Evolutionary conservation across 306 rosid genomes (phyloP), one percentile per base, ranked within the genome.

Genomic region (Hippophae gyantsensis): DNA sequence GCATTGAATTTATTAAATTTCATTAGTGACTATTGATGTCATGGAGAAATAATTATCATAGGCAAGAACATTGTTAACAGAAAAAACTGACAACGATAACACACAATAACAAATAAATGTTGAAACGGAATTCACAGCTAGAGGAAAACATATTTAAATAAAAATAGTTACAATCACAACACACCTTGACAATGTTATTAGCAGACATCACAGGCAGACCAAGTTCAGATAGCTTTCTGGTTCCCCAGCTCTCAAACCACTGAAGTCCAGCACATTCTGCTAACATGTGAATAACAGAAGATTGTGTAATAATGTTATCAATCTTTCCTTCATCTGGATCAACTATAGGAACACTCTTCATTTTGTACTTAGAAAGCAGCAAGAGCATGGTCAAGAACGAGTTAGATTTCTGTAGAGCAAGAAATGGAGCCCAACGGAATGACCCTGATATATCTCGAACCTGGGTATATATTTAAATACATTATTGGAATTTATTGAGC

Each of bases 371-470:
- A 2, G 99, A 93, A 74, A 93, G 93, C 77, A 93, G 73, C 55
- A 93, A 79, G 52, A 93, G 89, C 99, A 93, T 93, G 48, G 97
- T 84, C 65, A 93, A 71, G 59, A 93, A 93, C 23, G 99, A 86
- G 76, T 93, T 93, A 32, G 96, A 81, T 52, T 65, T 82, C 82
- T 93, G 86, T 70, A 93, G 67, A 62, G 99, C 97, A 55, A 93
- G 95, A 75, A 93, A 93, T 11, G 99, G 99, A 6, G 99, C 99
- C 99, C 99, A 93, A 6, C 99, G 97, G 63, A 93, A 93, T 26
- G 97, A 83, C 58, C 99, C 99, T 18, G 99, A 77, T 63, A 93
- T 93, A 64, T 93, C 99, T 54, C 61, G 70, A 53, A 93, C 99
- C 99, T 93, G 87, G 66, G 49, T 7, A 54, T 32, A 65, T 2